Conservation (phyloP, 768 basidiomycete species). For the Obba rivulosa region DNA sequence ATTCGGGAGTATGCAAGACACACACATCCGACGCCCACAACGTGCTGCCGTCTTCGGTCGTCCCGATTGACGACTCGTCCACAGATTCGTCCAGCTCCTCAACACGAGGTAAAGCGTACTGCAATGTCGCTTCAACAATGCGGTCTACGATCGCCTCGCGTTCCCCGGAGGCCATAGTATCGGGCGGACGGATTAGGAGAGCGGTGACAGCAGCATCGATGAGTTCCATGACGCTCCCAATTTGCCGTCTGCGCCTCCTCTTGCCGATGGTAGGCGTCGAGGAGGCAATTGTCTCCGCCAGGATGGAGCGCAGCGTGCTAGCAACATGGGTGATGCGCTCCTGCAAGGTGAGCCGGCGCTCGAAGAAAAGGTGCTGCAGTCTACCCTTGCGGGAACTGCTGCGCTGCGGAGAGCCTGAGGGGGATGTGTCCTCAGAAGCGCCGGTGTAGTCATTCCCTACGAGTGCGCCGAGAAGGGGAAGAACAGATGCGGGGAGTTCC, state of each 20-base stretch:
- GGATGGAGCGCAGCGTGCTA: constrained; percentile 46
- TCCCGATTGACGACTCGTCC: background rate
- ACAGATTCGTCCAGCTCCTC: background rate
- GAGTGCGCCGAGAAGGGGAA: constrained; percentile 73
- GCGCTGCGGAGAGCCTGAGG: constrained; percentile 37
- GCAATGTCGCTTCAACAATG: constrained; percentile 68
- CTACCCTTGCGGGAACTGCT: constrained; percentile 22
- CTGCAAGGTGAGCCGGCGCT: constrained; percentile 44
- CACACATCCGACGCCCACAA: constrained; percentile 53
- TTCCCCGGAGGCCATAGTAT: constrained; percentile 53
- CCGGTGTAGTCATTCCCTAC: constrained; percentile 79
- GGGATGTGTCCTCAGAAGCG: constrained; percentile 19
- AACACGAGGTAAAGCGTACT: constrained; percentile 65
- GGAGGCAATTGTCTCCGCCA: constrained; percentile 33
- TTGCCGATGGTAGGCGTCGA: constrained; percentile 9
- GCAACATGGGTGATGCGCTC: constrained; percentile 70
- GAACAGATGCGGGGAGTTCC: constrained; percentile 60
- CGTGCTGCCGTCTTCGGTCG: constrained; percentile 16
- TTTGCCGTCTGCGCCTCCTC: constrained; percentile 43
- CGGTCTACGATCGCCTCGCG: constrained; percentile 58
- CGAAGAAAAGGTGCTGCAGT: constrained; percentile 63
- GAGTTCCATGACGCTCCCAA: constrained; percentile 72
- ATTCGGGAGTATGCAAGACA: constrained; percentile 51
- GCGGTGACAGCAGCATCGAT: constrained; percentile 63
- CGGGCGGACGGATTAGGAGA: constrained; percentile 46